phyloP scores from a whole-genome alignment of 2,329 filamentous ascomycete species.

The Laburnicola sp. region DNA sequence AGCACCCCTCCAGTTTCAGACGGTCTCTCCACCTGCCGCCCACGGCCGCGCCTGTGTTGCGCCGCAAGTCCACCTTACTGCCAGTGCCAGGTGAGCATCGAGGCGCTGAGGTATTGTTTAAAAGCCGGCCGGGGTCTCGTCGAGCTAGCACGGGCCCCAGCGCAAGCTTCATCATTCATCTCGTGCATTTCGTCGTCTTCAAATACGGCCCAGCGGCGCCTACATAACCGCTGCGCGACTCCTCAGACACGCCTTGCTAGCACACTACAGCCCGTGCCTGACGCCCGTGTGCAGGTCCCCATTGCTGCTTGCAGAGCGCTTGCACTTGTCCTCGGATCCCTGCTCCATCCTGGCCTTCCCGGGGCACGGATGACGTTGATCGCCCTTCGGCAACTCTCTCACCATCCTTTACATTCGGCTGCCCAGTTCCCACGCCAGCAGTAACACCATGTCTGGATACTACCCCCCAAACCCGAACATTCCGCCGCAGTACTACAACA shows the following conservation, averaged over 20 bases:
- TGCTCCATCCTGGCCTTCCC: conserved; percentile 29
- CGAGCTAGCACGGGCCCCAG: conserved; percentile 39
- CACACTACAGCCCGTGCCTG: conserved; percentile 29
- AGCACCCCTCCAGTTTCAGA: conserved; percentile 40
- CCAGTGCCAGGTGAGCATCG: conserved; percentile 25
- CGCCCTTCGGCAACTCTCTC: conserved; percentile 31
- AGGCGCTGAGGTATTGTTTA: conserved; percentile 29
- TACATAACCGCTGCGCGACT: conserved; percentile 13
- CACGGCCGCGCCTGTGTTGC: conserved; percentile 34
- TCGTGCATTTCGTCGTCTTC: conserved; percentile 32
- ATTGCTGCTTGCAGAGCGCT: conserved; percentile 34
- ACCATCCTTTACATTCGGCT: conserved; percentile 27
- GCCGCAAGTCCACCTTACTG: conserved; percentile 29
- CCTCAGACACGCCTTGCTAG: conserved; percentile 13
- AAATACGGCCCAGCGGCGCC: conserved; percentile 28
- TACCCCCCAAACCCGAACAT: conserved; percentile 39
- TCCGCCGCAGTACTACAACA: conserved; percentile 43
- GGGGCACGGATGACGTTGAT: conserved; percentile 45
- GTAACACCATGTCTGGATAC: conserved; percentile 43
- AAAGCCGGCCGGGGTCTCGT: conserved; percentile 37
- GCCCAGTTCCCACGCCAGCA: conserved; percentile 17
- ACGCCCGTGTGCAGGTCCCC: conserved; percentile 29
- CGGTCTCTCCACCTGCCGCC: conserved; percentile 33
- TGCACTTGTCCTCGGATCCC: conserved; percentile 41
- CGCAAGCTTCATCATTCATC: conserved; percentile 33